Percentiles rank a stretch among this genome's conserved stretches.
phyloP scores from a whole-genome alignment of 208 protist genomes.

The Trypanosoma conorhini region DNA sequence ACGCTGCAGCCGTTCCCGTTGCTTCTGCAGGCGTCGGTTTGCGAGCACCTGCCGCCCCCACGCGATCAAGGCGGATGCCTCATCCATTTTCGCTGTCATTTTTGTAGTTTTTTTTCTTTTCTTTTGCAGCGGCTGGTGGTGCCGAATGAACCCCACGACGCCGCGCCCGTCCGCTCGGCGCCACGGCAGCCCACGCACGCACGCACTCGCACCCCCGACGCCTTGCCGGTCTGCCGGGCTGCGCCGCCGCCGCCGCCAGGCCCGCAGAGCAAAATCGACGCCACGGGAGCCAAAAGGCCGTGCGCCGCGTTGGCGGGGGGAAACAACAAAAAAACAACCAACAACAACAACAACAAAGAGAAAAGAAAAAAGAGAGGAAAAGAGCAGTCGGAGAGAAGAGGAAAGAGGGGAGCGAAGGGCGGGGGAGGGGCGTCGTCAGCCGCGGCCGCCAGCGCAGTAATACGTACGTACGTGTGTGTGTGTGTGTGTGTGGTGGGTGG shows the following conservation, averaged over 20 bases:
- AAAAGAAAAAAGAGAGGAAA: no score
- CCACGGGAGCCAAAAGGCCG: no score
- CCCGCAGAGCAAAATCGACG: no score
- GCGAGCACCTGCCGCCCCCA: constrained; percentile 26
- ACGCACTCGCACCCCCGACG: no score
- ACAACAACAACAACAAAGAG: not conserved
- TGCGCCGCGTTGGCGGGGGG: no score
- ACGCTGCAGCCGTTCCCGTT: not conserved
- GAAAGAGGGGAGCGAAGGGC: not conserved
- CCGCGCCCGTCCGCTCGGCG: no score
- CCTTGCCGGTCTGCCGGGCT: not conserved
- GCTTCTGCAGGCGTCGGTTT: constrained; percentile 17
- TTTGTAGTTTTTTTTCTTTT: constrained; percentile 8
- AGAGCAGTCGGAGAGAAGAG: no score
- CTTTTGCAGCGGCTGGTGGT: not conserved
- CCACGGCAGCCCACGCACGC: no score
- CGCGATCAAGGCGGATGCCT: constrained; percentile 19
- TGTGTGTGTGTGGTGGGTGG: no score
- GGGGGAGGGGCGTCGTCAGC: not conserved
- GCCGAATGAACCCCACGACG: not conserved
- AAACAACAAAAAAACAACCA: not conserved
- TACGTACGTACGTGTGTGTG: no score
- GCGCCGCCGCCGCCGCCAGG: no score
- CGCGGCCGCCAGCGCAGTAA: not conserved
- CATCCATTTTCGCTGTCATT: constrained; percentile 23